A percentile compares a stretch with the other conserved stretches of the same genome.
phyloP scores from a whole-genome alignment of 495 filamentous ascomycete species.

The Penicillium flavigenum region DNA sequence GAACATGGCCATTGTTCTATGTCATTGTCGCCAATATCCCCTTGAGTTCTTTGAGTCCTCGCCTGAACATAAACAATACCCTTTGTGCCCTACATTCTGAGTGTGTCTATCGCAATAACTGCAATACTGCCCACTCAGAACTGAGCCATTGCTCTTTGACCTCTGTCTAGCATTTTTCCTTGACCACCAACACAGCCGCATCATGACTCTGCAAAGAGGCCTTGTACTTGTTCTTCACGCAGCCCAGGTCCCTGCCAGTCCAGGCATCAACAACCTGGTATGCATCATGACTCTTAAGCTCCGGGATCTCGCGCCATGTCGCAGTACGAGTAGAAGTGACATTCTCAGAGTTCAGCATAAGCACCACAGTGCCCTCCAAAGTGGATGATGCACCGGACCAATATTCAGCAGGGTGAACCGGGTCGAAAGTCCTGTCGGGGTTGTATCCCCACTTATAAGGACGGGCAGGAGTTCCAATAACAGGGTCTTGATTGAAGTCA shows the following conservation, averaged over 20 bases:
- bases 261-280: conserved; percentile 56
- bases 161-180: conserved; percentile 29
- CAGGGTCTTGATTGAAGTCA: conserved; percentile 61
- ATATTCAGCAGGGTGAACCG: conserved; percentile 58
- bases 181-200: conserved; percentile 46
- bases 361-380: conserved; percentile 47
- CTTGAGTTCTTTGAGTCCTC: neutral
- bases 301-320: conserved; percentile 54
- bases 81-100: neutral
- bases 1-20: neutral
- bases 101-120: neutral
- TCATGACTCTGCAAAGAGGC: conserved; percentile 48
- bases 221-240: conserved; percentile 37
- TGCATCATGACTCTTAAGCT: conserved; percentile 37
- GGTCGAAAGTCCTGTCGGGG: conserved; percentile 60
- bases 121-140: neutral
- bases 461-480: conserved; percentile 50
- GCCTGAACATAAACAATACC: neutral
- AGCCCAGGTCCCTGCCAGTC: conserved; percentile 52
- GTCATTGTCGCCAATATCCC: neutral
- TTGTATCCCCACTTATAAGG: conserved; percentile 69
- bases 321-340: conserved; percentile 40
- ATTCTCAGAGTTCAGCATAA: conserved; percentile 53
- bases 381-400: conserved; percentile 55
- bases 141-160: neutral